Evolutionary conservation across 352 stramenopile species (phyloP).

Genomic region (Globisporangium lucens): DNA sequence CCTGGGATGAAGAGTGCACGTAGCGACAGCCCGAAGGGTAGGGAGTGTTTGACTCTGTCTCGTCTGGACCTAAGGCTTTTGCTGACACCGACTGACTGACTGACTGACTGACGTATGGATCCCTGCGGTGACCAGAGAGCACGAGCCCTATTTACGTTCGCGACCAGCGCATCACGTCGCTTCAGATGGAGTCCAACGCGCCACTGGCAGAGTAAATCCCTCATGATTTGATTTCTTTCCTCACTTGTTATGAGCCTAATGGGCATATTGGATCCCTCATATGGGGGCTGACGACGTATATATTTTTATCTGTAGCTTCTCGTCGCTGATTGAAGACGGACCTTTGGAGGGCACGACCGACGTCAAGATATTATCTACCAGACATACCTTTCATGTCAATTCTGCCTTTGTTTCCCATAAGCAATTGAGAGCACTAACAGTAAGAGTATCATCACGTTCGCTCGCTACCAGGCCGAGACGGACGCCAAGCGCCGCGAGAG

Average conservation of each 20-base stretch:
- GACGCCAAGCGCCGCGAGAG: constrained; percentile 33
- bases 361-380: constrained; percentile 6
- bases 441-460: background rate
- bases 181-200: background rate
- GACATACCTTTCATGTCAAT: background rate
- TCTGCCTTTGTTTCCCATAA: background rate
- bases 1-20: background rate
- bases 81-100: background rate
- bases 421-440: background rate
- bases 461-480: constrained; percentile 24
- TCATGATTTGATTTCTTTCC: background rate
- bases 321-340: constrained; percentile 5
- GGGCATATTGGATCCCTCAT: background rate
- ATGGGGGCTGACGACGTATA: background rate
- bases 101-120: too few relatives aligned
- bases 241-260: background rate
- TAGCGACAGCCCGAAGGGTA: constrained; percentile 1
- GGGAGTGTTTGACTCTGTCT: background rate
- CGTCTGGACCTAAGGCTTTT: background rate
- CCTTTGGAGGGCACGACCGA: background rate
- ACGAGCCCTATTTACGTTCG: constrained; percentile 5
- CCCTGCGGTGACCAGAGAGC: background rate
- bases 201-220: background rate
- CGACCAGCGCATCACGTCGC: background rate
- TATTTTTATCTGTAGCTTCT: background rate